Evolutionary conservation across 2,329 filamentous ascomycete species (phyloP).

Genomic region (Plectosphaerella cucumerina): DNA sequence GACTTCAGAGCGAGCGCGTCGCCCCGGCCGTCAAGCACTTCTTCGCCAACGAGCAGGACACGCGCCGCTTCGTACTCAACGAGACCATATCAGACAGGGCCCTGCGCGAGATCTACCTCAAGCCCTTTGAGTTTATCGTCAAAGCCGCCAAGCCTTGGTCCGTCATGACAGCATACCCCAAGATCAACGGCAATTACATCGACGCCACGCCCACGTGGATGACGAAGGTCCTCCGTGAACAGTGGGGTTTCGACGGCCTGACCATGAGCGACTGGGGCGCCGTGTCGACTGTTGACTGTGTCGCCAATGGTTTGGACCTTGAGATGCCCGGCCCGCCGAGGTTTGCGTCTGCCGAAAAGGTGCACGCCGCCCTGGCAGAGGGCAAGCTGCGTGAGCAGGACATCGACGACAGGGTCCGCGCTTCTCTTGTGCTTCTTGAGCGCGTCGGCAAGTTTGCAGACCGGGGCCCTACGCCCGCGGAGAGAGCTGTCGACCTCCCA

Average conservation of each 20-base stretch:
- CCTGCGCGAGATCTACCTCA: conserved; percentile 34
- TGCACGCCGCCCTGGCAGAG: conserved; percentile 63
- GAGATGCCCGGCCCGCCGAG: conserved; percentile 55
- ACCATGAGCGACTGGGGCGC: conserved; percentile 38
- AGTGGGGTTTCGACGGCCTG: conserved; percentile 35
- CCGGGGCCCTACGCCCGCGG: conserved; percentile 34
- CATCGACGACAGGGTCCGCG: conserved; percentile 52
- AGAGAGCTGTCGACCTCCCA: conserved; percentile 29
- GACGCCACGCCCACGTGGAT: conserved; percentile 17
- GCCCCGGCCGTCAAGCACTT: conserved; percentile 42
- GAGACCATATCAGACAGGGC: conserved; percentile 22
- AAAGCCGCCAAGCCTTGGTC: conserved; percentile 36
- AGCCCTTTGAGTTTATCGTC: conserved; percentile 40
- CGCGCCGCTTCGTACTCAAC: conserved; percentile 21
- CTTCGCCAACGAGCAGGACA: conserved; percentile 36
- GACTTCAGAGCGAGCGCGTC: conserved; percentile 31
- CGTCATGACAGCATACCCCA: conserved; percentile 43
- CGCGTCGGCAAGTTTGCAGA: conserved; percentile 38
- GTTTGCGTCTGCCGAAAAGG: conserved; percentile 18
- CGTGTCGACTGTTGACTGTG: conserved; percentile 19
- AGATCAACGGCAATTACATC: conserved; percentile 27
- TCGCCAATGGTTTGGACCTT: conserved; percentile 3
- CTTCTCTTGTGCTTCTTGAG: conserved; percentile 46
- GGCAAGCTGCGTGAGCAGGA: conserved; percentile 55
- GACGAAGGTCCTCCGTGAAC: conserved; percentile 34